Evolutionary conservation across 2,329 filamentous ascomycete genomes (phyloP), one percentile per base, ranked within the genome.

Genomic region (Cryphonectria parasitica): DNA sequence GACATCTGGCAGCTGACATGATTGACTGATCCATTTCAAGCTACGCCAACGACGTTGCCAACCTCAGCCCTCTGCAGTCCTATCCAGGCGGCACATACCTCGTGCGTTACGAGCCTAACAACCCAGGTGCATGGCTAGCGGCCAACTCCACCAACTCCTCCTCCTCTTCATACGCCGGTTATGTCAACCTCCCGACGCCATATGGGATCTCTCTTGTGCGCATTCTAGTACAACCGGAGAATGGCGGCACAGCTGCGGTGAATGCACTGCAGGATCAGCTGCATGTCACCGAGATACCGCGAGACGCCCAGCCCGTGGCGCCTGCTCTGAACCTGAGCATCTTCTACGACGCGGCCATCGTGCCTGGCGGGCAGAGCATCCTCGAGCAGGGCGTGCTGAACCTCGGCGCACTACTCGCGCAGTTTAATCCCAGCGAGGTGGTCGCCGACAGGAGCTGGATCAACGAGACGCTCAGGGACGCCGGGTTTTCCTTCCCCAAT

Each of bases 1-100:
- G 28, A 11, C 17, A 45, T 31, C 5, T 31, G 28, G 34, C 64
- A 77, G 76, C 39, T 79, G 75, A 68, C 58, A 56, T 25, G 11
- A 31, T 31, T 1, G 7, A 45, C 22, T 4, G 5, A 7, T 4
- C 13, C 36, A 22, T 31, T 2, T 54, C 58, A 28, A 68, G 66
- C 31, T 68, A 68, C 58, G 77, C 74, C 31, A 75, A 78, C 62
- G 78, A 79, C 72, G 75, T 75, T 69, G 76, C 75, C 45, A 78
- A 77, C 45, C 43, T 79, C 22, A 76, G 77, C 10, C 74, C 64
- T 62, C 64, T 74, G 0, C 15, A 69, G 11, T 52, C 67, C 6
- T 73, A 66, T 58, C 49, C 63, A 19, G 68, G 75, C 7, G 76
- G 77, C 28, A 74, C 74, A 63, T 78, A 77, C 68, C 71, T 74